Evolutionary conservation across 2,329 filamentous ascomycete genomes (phyloP).

Genomic region (Thelonectria discophora): DNA sequence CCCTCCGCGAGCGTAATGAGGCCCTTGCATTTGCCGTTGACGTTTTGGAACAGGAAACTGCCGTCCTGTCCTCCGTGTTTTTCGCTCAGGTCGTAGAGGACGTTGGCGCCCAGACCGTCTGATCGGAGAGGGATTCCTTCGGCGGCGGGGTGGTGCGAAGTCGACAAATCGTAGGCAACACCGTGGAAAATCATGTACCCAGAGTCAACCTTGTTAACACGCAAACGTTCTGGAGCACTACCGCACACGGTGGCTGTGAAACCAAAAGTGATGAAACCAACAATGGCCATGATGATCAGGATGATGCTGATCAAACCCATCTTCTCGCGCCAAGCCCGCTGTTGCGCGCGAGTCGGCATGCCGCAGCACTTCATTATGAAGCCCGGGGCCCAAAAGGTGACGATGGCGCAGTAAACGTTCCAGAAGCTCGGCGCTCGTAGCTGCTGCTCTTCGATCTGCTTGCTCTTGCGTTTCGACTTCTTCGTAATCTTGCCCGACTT

Average conservation of each 20-base stretch:
- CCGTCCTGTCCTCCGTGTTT: conserved; percentile 90
- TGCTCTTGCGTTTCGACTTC: conserved; percentile 53
- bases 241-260: conserved; percentile 92
- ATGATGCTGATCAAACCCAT: conserved; percentile 97
- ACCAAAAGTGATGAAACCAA: conserved; percentile 96
- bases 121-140: conserved; percentile 72
- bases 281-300: conserved; percentile 82
- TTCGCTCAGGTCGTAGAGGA: conserved; percentile 85
- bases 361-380: conserved; percentile 86
- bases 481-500: conserved; percentile 73
- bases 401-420: conserved; percentile 92
- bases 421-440: conserved; percentile 85
- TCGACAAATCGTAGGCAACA: conserved; percentile 82
- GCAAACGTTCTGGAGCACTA: conserved; percentile 74
- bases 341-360: conserved; percentile 84
- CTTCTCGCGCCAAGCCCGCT: conserved; percentile 96
- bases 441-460: conserved; percentile 68
- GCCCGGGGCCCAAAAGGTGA: conserved; percentile 95
- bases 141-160: conserved; percentile 81
- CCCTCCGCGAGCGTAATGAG: conserved; percentile 76
- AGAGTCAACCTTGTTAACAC: conserved; percentile 79
- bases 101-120: conserved; percentile 70
- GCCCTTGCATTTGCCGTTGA: conserved; percentile 95
- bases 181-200: conserved; percentile 98
- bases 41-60: conserved; percentile 97